A percentile compares a stretch with the other conserved stretches of the same genome.
Evolutionary conservation across 2,329 filamentous ascomycete species (phyloP).

Genomic region (Ascochyta koolunga): DNA sequence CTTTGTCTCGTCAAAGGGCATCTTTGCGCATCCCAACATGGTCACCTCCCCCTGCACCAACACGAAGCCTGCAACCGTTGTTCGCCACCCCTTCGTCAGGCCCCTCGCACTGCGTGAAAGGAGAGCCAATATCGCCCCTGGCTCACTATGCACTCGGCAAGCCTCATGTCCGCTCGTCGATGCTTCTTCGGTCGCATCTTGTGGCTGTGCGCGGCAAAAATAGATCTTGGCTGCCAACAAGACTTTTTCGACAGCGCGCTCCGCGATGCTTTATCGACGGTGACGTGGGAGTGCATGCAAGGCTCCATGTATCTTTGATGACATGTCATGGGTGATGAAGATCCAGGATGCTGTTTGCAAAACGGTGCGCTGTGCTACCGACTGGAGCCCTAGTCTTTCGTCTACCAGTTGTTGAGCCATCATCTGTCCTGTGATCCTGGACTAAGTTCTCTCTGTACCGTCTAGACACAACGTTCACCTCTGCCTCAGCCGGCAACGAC

Average conservation of each 20-base stretch:
- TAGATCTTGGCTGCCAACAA: constrained; percentile 18
- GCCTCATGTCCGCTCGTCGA: constrained; percentile 11
- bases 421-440: not conserved
- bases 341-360: not conserved
- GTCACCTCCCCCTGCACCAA: not conserved
- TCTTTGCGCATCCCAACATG: not conserved
- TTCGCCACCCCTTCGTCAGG: not conserved
- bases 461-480: not conserved
- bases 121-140: constrained; percentile 6
- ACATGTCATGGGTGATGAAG: not conserved
- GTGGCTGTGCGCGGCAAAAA: constrained; percentile 18
- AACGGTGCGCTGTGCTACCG: not conserved
- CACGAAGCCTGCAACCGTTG: not conserved
- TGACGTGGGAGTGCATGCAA: constrained; percentile 13
- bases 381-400: not conserved
- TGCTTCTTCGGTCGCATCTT: constrained; percentile 12
- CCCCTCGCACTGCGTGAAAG: not conserved
- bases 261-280: constrained; percentile 6
- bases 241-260: constrained; percentile 11
- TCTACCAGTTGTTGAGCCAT: not conserved
- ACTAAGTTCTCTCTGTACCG: not conserved
- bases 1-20: not conserved
- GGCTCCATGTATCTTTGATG: not conserved
- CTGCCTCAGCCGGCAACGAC: not conserved
- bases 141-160: constrained; percentile 3